A percentile compares a stretch with the other conserved stretches of the same genome.
Evolutionary conservation across 225 moss, liverwort and hornwort species (phyloP).

Genomic region (Physcomitrellopsis africana): DNA sequence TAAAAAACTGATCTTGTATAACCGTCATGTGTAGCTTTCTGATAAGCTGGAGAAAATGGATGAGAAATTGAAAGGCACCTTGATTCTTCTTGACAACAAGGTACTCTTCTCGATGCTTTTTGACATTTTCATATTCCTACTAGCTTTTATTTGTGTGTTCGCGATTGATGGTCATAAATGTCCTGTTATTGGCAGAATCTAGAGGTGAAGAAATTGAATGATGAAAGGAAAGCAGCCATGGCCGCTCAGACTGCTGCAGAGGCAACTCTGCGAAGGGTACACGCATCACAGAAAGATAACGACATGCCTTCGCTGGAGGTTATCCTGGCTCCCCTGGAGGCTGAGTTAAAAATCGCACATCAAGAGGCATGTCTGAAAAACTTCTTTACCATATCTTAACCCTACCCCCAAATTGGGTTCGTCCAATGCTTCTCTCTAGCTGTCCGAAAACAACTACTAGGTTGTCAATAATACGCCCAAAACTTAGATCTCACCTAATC

Average conservation of each 20-base stretch:
- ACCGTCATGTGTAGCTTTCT: constrained; percentile 22
- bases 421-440: too few relatives aligned
- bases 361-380: constrained; percentile 19
- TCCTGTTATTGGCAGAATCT: constrained; percentile 21
- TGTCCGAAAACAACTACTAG: too few relatives aligned
- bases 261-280: constrained; percentile 39
- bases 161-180: not conserved
- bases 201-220: constrained; percentile 33
- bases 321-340: constrained; percentile 35
- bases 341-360: constrained; percentile 27
- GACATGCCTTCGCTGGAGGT: constrained; percentile 35
- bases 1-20: not conserved
- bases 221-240: constrained; percentile 31
- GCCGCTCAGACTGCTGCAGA: constrained; percentile 40
- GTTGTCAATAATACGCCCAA: too few relatives aligned
- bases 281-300: constrained; percentile 37
- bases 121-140: not conserved
- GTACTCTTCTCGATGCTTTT: not conserved
- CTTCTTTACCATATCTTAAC: not conserved
- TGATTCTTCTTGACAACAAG: constrained; percentile 29
- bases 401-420: too few relatives aligned
- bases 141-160: not conserved
- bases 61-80: constrained; percentile 22
- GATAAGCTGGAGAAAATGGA: constrained; percentile 40
- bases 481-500: too few relatives aligned